These are phyloP conservation scores for Zoysia matrella DNA, from an alignment of 202 grass and related monocot genomes.

Conservation along the genomic window DNA sequence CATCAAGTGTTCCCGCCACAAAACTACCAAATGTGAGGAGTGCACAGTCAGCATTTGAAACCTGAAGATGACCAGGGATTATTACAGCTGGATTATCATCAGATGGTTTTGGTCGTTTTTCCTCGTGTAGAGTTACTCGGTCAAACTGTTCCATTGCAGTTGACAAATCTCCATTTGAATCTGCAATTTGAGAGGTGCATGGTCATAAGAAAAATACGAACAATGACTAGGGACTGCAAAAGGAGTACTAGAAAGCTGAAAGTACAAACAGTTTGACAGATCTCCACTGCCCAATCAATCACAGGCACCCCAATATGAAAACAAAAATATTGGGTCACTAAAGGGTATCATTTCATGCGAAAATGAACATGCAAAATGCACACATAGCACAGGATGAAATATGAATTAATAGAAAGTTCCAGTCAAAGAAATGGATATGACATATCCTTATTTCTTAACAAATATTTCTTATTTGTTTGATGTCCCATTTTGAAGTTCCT, in stretches of 20 bases:
- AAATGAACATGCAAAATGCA: background rate
- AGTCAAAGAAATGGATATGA: background rate
- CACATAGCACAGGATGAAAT: background rate
- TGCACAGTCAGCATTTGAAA: slow-evolving; percentile 70
- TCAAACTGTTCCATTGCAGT: slow-evolving; percentile 45
- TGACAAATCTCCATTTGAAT: slow-evolving; percentile 48
- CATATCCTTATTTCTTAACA: background rate
- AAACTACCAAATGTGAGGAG: slow-evolving; percentile 78
- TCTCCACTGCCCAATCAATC: background rate
- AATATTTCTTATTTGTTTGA: background rate
- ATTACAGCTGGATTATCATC: slow-evolving; percentile 75
- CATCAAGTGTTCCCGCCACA: slow-evolving; percentile 71
- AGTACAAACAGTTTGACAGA: background rate
- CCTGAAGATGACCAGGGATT: slow-evolving; percentile 75
- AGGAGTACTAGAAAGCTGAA: background rate
- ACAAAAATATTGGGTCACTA: background rate
- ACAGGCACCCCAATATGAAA: slow-evolving; percentile 15
- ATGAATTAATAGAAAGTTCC: background rate
- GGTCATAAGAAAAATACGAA: slow-evolving; percentile 14
- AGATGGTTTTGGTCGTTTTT: slow-evolving; percentile 41
- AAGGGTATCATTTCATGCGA: background rate
- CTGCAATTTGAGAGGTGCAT: slow-evolving; percentile 40
- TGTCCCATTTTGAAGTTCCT: background rate
- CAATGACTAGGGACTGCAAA: background rate
- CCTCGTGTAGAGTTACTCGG: slow-evolving; percentile 54